Evolutionary conservation across 768 basidiomycete species (phyloP), one percentile per base, ranked within the genome.

Genomic region (Suillus variegatus): DNA sequence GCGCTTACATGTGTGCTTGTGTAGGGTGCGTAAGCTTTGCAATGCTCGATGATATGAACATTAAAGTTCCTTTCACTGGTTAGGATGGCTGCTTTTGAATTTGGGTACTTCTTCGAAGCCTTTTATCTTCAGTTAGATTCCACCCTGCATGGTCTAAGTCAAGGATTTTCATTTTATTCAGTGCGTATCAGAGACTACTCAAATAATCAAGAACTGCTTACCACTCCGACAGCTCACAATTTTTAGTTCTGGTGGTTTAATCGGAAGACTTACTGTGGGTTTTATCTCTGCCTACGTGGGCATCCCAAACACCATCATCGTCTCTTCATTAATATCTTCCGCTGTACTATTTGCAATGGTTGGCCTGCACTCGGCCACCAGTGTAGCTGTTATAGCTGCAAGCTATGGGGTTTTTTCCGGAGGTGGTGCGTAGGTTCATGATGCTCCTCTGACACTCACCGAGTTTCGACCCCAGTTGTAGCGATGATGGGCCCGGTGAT

Each of bases 51-150:
- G 20, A 22, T 2, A 28, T 61, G 64, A 68, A 22, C 54, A 66
- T 8, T 69, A 12, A 43, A 41, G 18, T 43, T 20, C 0, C 10
- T 41, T 16, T 25, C 16, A 22, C 54, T 65, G n/a, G 32, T 13
- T 28, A 65, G 64, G 25, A 47, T 57, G 60, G 69, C 60, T 52
- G 22, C 78, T 35, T 74, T 76, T 35, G 70, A 79, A 12, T 69
- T 75, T 1, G 82, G 83, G 1, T 65, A 84, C 13, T 86, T 80
- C 65, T 84, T 82, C 54, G 83, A 84, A 0, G 77, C 85, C 43
- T 87, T 86, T 72, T 88, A 85, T 69, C 74, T 89, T 22, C 88
- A 89, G 63, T 75, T 88, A 18, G 82, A 85, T 62, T 81, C 87
- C 10, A 79, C 82, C 38, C 77, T 78, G 63, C 83, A 85, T 64